Conservation (phyloP, 192 early-diverging fungal species). For the Diversispora eburnea region DNA sequence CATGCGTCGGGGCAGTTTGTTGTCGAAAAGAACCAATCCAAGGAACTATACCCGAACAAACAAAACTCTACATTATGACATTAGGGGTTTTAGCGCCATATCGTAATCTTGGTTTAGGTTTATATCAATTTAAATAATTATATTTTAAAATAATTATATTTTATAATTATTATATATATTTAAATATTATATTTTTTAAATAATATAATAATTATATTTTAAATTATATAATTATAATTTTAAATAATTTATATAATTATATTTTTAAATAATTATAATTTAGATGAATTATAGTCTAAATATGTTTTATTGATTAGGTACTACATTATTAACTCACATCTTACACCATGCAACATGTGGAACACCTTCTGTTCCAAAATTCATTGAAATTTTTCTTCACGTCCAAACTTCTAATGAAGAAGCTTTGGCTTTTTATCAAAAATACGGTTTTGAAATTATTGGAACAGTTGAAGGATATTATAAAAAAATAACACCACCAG, state of each 20-base stretch:
- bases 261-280: constrained; percentile 21
- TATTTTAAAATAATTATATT: too few relatives aligned
- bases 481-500: constrained; percentile 73
- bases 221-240: too few relatives aligned
- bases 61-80: constrained; percentile 86
- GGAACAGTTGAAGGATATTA: constrained; percentile 72
- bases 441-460: constrained; percentile 65
- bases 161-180: too few relatives aligned
- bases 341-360: constrained; percentile 44
- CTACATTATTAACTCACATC: constrained; percentile 59
- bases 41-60: constrained; percentile 31
- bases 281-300: not conserved
- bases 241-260: too few relatives aligned
- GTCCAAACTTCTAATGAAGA: constrained; percentile 80
- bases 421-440: constrained; percentile 80
- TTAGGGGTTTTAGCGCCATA: constrained; percentile 86
- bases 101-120: constrained; percentile 73
- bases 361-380: constrained; percentile 39
- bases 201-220: too few relatives aligned
- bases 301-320: constrained; percentile 40
- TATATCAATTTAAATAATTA: too few relatives aligned
- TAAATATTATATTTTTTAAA: too few relatives aligned
- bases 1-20: constrained; percentile 79
- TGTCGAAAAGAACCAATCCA: constrained; percentile 68
- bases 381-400: constrained; percentile 70